Conservation (phyloP, 805 yeast species). For the Nakazawaea molendinolei region DNA sequence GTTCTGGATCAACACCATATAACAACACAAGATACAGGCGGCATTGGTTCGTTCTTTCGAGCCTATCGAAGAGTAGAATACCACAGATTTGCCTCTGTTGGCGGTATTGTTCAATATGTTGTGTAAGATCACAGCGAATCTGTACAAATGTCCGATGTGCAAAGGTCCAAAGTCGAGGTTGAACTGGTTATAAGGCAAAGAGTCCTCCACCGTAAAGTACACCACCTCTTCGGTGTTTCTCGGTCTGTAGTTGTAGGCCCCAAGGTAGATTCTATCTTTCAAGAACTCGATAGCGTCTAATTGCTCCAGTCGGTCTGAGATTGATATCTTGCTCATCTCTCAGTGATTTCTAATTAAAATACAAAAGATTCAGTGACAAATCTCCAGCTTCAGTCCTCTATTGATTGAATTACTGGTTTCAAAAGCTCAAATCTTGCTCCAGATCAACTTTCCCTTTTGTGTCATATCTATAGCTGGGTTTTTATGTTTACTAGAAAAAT, state of each 20-base stretch:
- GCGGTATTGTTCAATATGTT: conserved; percentile 81
- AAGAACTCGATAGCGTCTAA: conserved; percentile 30
- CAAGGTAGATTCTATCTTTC: conserved; percentile 74
- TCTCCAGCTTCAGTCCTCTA: too few relatives aligned
- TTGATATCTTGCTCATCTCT: not conserved
- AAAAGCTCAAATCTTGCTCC: too few relatives aligned
- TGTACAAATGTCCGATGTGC: conserved; percentile 85
- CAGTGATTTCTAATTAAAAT: too few relatives aligned
- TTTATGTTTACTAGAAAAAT: conserved; percentile 2
- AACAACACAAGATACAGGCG: conserved; percentile 88
- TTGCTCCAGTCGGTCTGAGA: conserved; percentile 8
- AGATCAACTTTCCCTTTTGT: not conserved
- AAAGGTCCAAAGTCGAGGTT: conserved; percentile 96
- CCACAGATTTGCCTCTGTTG: conserved; percentile 83
- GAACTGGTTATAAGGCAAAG: conserved; percentile 89
- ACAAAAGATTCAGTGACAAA: too few relatives aligned
- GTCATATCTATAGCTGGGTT: conserved; percentile 6
- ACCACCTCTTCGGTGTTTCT: conserved; percentile 68
- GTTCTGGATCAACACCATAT: conserved; percentile 89
- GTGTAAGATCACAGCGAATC: conserved; percentile 93
- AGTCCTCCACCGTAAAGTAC: conserved; percentile 87
- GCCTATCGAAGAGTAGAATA: conserved; percentile 78
- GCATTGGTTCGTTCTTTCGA: conserved; percentile 86
- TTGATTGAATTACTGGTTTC: too few relatives aligned
- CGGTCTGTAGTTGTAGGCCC: conserved; percentile 80